Base-by-base conservation (phyloP, 1,284 basidiomycete genomes). In the Marasmius tenuissimus region DNA sequence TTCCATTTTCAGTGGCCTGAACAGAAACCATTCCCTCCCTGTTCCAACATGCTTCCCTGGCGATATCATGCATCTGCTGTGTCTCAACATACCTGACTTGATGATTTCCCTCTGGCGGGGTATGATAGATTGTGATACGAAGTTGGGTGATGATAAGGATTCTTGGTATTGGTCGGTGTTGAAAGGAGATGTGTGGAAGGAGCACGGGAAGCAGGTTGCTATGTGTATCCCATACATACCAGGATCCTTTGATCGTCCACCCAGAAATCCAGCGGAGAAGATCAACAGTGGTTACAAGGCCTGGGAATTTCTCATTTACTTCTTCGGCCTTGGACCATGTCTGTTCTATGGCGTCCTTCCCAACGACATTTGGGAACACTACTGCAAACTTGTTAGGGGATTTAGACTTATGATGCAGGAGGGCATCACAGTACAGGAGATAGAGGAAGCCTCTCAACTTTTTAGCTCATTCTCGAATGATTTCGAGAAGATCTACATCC, bases 51-150 rank as follows among this genome's bases (percentile, higher is more conserved):
- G 59, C 58, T 74, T 73, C 48, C 53, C 52, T 0, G 59, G 57
- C 0, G 74, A 79, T 57, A 55, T 73, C 10, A 78, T 79, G 77
- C 76, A 80, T 60, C 61, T 67, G 0, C 61, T 70, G 0, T 39
- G 62, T 0, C 59, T 74, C 3, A 79, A 78, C 27, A 9, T 75
- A 0, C 55, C 69, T 0, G 72, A 78, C 18, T 65, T 79, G 0
- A 10, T 75, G 0, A 11, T 76, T 0, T n/a, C 53, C 0, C 68
- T 78, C 0, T 73, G 72, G 69, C 59, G 68, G 1, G 74, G 72
- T 0, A 67, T 62, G 0, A 54, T 76, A 1, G 53, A 67, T 0
- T 68, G 66, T 16, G 62, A 61, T 0, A 7, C 22, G 3, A 56
- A 60, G 16, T 9, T 3, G 3, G 40, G 3, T 7, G 69, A 73